These are phyloP conservation scores for Xylaria cubensis DNA, from an alignment of 495 filamentous ascomycete genomes.

Conservation along the genomic window DNA sequence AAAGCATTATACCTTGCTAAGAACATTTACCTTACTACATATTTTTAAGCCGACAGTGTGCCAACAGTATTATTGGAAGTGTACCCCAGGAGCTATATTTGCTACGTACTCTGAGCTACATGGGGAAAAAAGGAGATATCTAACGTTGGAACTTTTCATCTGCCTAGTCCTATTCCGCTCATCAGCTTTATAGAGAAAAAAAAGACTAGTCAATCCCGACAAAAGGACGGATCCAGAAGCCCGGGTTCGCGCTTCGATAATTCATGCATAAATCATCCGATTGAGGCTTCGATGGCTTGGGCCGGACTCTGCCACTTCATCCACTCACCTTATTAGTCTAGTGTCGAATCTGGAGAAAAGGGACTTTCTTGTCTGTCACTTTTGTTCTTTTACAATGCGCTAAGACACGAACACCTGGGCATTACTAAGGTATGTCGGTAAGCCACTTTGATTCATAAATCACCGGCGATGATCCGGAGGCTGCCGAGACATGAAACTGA, in stretches of 20 bases:
- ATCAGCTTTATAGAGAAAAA: neutral
- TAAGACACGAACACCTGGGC: neutral
- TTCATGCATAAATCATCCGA: constrained; percentile 27
- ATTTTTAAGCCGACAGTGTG: neutral
- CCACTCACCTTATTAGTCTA: neutral
- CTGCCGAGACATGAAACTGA: neutral
- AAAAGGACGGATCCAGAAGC: neutral
- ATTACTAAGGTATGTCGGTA: neutral
- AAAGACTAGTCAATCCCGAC: constrained; percentile 17
- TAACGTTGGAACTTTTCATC: neutral
- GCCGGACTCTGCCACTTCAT: constrained; percentile 2
- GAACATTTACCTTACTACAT: neutral
- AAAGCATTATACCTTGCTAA: constrained; percentile 3
- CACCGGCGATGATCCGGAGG: neutral
- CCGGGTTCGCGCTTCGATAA: neutral
- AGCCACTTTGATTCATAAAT: constrained; percentile 7
- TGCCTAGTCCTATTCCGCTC: neutral
- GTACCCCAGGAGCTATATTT: neutral
- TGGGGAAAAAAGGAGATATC: neutral
- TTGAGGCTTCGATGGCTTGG: constrained; percentile 17
- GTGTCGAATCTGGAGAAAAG: neutral
- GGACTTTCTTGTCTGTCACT: neutral
- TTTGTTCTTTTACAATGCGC: neutral
- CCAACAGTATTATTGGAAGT: neutral
- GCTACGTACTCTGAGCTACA: neutral